phyloP scores from a whole-genome alignment of 768 basidiomycete species.

The Hysterangium stoloniferum region DNA sequence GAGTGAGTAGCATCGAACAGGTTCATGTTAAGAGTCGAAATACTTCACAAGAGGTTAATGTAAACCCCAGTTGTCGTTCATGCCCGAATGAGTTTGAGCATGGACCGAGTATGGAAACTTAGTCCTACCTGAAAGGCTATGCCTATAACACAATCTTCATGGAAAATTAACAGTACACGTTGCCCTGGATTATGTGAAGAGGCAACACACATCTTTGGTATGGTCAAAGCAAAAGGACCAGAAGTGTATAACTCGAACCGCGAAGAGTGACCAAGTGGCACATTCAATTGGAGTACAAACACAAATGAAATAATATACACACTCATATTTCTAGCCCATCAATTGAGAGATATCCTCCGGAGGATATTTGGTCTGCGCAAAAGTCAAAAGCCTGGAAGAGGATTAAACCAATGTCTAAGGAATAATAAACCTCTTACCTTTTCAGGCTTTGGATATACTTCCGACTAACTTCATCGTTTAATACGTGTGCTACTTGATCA shows the following conservation, averaged over 20 bases:
- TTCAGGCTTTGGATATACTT: constrained; percentile 99
- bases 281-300: neutral
- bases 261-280: neutral
- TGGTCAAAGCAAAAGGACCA: too few relatives aligned
- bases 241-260: neutral
- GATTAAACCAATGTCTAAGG: neutral
- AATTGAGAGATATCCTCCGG: constrained; percentile 87
- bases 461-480: constrained; percentile 97
- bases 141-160: too few relatives aligned
- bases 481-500: constrained; percentile 94
- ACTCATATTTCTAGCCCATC: constrained; percentile 56
- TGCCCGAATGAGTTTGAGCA: too few relatives aligned
- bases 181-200: too few relatives aligned
- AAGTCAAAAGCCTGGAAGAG: constrained; percentile 71
- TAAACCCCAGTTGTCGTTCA: too few relatives aligned
- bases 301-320: neutral
- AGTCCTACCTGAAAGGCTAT: too few relatives aligned
- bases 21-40: too few relatives aligned
- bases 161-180: too few relatives aligned
- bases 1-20: too few relatives aligned
- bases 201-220: too few relatives aligned
- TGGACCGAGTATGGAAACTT: too few relatives aligned
- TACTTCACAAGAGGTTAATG: too few relatives aligned
- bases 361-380: constrained; percentile 93
- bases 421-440: constrained; percentile 41